A percentile compares a stretch with the other conserved stretches of the same genome.
These are phyloP conservation scores for Fraxinus excelsior DNA, from an alignment of 257 asterid genomes.

Conservation along the genomic window DNA sequence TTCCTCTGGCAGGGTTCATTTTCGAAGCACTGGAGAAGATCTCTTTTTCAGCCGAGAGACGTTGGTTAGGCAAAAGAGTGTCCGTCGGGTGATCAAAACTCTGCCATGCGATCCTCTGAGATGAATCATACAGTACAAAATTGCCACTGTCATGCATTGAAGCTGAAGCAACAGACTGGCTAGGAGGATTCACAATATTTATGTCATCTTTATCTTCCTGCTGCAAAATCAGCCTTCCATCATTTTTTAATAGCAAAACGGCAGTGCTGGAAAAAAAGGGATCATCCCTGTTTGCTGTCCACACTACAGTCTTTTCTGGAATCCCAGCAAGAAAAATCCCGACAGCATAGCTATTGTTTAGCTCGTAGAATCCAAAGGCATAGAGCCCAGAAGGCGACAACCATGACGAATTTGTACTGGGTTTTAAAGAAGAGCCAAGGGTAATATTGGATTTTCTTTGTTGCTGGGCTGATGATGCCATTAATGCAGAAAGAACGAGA, in stretches of 20 bases:
- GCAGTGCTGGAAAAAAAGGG: slow-evolving; percentile 28
- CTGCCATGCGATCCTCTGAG: slow-evolving; percentile 41
- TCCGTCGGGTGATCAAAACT: slow-evolving; percentile 56
- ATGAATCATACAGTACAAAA: slow-evolving; percentile 43
- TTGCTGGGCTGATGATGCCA: slow-evolving; percentile 30
- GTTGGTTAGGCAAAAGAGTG: slow-evolving; percentile 47
- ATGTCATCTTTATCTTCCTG: slow-evolving; percentile 9
- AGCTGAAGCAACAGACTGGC: slow-evolving; percentile 29
- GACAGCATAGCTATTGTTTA: slow-evolving; percentile 21
- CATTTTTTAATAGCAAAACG: slow-evolving; percentile 25
- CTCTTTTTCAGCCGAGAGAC: slow-evolving; percentile 14
- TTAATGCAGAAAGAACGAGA: slow-evolving; percentile 22
- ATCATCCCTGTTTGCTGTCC: slow-evolving; percentile 35
- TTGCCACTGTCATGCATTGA: slow-evolving; percentile 59
- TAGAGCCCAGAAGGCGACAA: slow-evolving; percentile 34
- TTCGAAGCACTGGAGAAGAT: slow-evolving; percentile 49
- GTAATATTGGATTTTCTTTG: slow-evolving; percentile 30
- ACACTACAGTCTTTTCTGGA: slow-evolving; percentile 21
- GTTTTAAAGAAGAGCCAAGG: slow-evolving; percentile 46
- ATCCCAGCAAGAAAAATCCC: slow-evolving; percentile 30
- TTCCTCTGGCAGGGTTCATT: slow-evolving; percentile 28
- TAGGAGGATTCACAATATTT: background rate
- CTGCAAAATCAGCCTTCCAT: slow-evolving; percentile 42
- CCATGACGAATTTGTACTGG: slow-evolving; percentile 36
- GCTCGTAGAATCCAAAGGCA: slow-evolving; percentile 44